Conservation (phyloP, 768 basidiomycete genomes). For the Nidularia sp. region DNA sequence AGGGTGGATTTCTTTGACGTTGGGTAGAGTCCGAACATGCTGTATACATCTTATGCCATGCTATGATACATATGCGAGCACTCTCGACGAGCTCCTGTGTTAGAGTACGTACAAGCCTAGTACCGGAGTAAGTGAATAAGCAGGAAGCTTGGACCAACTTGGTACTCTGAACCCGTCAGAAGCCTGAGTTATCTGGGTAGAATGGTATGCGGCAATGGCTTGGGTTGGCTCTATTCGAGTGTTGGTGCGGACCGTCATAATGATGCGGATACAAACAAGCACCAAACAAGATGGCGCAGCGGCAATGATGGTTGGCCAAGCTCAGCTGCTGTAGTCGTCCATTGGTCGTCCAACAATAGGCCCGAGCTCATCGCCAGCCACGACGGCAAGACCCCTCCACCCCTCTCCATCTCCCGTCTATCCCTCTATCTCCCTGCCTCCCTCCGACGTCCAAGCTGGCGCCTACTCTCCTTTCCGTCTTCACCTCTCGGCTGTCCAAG, state of each 20-base stretch:
- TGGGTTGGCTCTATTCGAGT: background rate
- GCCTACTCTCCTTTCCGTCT: constrained; percentile 74
- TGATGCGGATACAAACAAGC: constrained; percentile 24
- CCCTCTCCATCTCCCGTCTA: background rate
- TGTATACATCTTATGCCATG: constrained; percentile 6
- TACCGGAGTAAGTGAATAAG: too few relatives aligned
- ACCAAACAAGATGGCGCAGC: constrained; percentile 15
- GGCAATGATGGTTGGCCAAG: too few relatives aligned
- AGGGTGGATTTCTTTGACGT: background rate
- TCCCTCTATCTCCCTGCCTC: constrained; percentile 6
- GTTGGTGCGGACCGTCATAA: background rate
- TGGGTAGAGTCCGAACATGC: constrained; percentile 8
- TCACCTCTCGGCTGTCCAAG: constrained; percentile 68
- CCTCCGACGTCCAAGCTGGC: constrained; percentile 56
- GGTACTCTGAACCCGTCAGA: too few relatives aligned
- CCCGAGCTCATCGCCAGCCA: too few relatives aligned
- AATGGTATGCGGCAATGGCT: background rate
- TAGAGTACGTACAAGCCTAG: too few relatives aligned
- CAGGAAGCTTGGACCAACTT: too few relatives aligned
- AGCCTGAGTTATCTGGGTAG: too few relatives aligned
- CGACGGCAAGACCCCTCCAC: constrained; percentile 9
- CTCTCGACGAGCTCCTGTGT: too few relatives aligned
- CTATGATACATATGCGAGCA: background rate
- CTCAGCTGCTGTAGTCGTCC: too few relatives aligned
- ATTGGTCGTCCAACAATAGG: too few relatives aligned